A percentile compares a stretch with the other conserved stretches of the same genome.
These are phyloP conservation scores for Cryphonectria japonica DNA, from an alignment of 2,329 filamentous ascomycete species.

Conservation along the genomic window DNA sequence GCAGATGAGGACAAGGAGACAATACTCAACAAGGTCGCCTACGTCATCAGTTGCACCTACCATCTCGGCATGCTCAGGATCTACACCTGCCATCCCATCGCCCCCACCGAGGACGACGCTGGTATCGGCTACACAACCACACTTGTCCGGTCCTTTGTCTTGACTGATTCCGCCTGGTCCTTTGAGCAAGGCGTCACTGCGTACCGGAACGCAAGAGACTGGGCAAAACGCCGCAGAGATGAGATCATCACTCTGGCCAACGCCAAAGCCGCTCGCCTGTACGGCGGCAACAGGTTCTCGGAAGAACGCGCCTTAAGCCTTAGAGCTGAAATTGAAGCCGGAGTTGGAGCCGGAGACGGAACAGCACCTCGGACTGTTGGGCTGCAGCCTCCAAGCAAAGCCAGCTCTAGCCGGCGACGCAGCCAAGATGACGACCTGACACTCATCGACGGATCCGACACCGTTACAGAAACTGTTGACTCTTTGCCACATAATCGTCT, in stretches of 20 bases:
- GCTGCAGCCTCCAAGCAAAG: too few relatives aligned
- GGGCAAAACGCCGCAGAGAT: not conserved
- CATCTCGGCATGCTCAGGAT: slow-evolving; percentile 42
- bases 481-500: too few relatives aligned
- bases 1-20: slow-evolving; percentile 36
- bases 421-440: too few relatives aligned
- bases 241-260: not conserved
- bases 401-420: too few relatives aligned
- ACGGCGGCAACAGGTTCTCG: too few relatives aligned
- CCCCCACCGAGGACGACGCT: slow-evolving; percentile 30
- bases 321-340: too few relatives aligned
- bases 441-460: too few relatives aligned
- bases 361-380: too few relatives aligned
- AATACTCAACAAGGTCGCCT: slow-evolving; percentile 44
- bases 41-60: slow-evolving; percentile 45
- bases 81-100: slow-evolving; percentile 43
- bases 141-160: not conserved
- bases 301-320: too few relatives aligned
- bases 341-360: too few relatives aligned
- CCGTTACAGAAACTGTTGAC: too few relatives aligned
- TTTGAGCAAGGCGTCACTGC: not conserved
- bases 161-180: not conserved
- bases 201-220: not conserved
- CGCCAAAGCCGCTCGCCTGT: not conserved
- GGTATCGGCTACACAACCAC: not conserved